Evolutionary conservation across 164 flowering plant species (phyloP), one percentile per base, ranked within the genome.

Genomic region (Umbilicus rupestris): DNA sequence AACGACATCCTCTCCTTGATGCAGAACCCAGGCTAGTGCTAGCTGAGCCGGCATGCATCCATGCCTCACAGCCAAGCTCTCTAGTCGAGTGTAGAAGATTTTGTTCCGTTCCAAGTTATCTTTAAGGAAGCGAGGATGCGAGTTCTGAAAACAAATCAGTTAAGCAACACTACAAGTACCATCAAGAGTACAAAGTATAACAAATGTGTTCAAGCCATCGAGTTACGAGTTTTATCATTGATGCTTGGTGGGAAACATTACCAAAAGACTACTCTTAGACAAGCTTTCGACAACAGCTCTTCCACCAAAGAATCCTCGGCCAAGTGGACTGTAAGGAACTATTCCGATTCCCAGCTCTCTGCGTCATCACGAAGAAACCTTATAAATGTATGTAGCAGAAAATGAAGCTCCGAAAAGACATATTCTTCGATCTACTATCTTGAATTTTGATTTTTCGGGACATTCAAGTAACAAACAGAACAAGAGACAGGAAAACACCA

Each of bases 261-360:
- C 75, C 75, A 73, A 35, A n/a, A 14, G 19, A 49, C 75, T 73
- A 41, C 39, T 41, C 17, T 46, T 16, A 16, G 72, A 42, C 66
- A 73, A 39, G 60, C 69, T 47, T 49, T 65, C 73, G 19, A 19
- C 19, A 66, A 67, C 73, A 8, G 66, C 70, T 41, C 39, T 80
- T 41, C 79, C 79, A 50, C 72, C 75, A 63, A 80, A 80, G 37
- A 77, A 65, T 3, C 80, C 80, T 7, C 77, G 77, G 4, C 80
- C 80, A 28, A 80, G 67, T 41, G 83, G 80, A 62, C 80, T 68
- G 60, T 80, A 80, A 29, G 83, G 70, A 24, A 80, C 83, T 35
- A 83, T 65, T n/a, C 82, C 82, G 67, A 83, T 83, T 20, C 84
- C 86, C 46, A 83, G 84, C 31, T 83, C 82, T 70, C 86, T 83